These are phyloP conservation scores for Diaporthe sp. DNA, from an alignment of 2,329 filamentous ascomycete species.

Conservation along the genomic window DNA sequence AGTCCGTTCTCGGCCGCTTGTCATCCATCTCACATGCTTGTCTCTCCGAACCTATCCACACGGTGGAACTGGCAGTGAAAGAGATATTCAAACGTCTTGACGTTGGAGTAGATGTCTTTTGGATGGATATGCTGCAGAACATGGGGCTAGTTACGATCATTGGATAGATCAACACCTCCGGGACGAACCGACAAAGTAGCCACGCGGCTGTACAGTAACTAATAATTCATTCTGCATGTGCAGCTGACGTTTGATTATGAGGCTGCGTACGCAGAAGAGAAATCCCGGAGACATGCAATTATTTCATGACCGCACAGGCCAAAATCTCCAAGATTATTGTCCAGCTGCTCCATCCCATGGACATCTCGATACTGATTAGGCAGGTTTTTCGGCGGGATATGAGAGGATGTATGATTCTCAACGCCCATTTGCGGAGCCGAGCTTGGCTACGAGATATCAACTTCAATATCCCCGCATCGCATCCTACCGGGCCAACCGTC, in stretches of 20 bases:
- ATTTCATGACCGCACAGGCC: too few relatives aligned
- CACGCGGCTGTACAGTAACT: background rate
- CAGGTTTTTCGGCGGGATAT: too few relatives aligned
- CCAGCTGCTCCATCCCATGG: too few relatives aligned
- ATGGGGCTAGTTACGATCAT: background rate
- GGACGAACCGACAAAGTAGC: too few relatives aligned
- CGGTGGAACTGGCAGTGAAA: background rate
- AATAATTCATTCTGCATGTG: background rate
- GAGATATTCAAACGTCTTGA: background rate
- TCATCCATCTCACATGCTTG: background rate
- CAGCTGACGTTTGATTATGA: too few relatives aligned
- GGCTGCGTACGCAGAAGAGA: too few relatives aligned
- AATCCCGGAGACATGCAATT: too few relatives aligned
- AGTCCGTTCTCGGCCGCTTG: background rate
- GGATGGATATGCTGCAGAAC: background rate
- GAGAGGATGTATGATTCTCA: too few relatives aligned
- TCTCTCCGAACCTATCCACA: background rate
- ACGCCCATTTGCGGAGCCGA: too few relatives aligned
- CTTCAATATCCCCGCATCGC: background rate
- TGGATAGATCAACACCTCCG: too few relatives aligned
- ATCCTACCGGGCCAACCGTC: background rate
- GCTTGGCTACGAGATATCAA: background rate
- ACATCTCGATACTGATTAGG: too few relatives aligned
- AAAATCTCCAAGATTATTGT: too few relatives aligned
- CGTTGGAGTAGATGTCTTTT: background rate